These are phyloP conservation scores for Paecilomyces formosus DNA, from an alignment of 2,329 filamentous ascomycete genomes.

Conservation along the genomic window DNA sequence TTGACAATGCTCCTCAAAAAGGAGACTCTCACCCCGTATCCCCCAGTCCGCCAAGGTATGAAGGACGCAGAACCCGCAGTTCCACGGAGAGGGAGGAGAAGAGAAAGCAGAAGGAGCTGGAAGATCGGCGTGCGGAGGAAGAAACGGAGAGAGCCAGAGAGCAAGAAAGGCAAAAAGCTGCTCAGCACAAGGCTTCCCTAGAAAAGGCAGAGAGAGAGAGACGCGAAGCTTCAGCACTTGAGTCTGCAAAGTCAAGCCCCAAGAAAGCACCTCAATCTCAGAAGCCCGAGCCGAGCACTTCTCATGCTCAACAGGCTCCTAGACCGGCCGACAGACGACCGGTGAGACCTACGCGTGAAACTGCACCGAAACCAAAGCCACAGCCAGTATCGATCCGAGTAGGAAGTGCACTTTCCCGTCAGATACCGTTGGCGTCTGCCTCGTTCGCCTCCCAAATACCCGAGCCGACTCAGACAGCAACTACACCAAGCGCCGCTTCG, in stretches of 20 bases:
- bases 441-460: constrained; percentile 49
- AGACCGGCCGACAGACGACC: constrained; percentile 36
- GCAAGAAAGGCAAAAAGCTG: constrained; percentile 25
- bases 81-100: constrained; percentile 50
- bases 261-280: constrained; percentile 19
- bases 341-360: constrained; percentile 36
- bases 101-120: constrained; percentile 25
- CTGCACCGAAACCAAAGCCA: constrained; percentile 36
- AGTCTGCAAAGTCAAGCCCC: constrained; percentile 13
- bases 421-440: constrained; percentile 38
- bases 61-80: constrained; percentile 47
- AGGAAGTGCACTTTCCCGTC: constrained; percentile 39
- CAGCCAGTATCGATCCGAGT: constrained; percentile 43
- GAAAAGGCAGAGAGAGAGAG: constrained; percentile 28
- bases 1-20: constrained; percentile 12
- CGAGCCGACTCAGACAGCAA: constrained; percentile 42
- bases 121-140: constrained; percentile 30
- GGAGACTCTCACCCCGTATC: constrained; percentile 14
- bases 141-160: constrained; percentile 25
- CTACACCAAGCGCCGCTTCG: constrained; percentile 39
- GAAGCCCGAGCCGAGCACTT: constrained; percentile 16
- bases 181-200: constrained; percentile 22
- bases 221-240: constrained; percentile 11
- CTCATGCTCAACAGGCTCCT: constrained; percentile 11
- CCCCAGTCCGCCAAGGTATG: constrained; percentile 26